Base-by-base conservation (phyloP, 2,329 filamentous ascomycete genomes). In the Fusarium chlamydosporum region DNA sequence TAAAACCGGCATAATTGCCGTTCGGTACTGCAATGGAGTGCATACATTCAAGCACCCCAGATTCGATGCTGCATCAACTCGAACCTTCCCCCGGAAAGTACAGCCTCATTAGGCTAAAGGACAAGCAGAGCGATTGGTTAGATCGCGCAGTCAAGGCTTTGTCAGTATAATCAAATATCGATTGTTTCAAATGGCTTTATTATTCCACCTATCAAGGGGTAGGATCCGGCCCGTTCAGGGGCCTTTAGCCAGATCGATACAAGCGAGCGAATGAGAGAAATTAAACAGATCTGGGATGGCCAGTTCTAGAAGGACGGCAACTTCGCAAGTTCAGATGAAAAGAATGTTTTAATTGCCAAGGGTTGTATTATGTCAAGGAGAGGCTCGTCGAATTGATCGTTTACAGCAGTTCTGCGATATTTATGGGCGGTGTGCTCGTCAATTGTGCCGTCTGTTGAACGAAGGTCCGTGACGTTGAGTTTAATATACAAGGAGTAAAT, bases 181-280 rank as follows among this genome's bases (percentile, higher is more conserved):
- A 26, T 20, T 35, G 59, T 62, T 62, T 62, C 47, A 62, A 18
- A 27, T 15, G 3, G 8, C 4, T 7, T 3, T 12, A 31, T 62
- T 62, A 47, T 62, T 56, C 57, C 34, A 47, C 57, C 56, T 41
- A 62, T 62, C 29, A 62, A 18, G 26, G 13, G 3, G 1, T 15
- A 11, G 4, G 1, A 4, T 4, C 2, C 20, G 5, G 3, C 4
- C 15, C 3, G 9, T 23, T 10, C n/a, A 37, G 18, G 7, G 8
- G 0, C 26, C 26, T 41, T 62, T 56, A 56, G 41, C 59, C 59
- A 62, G 47, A 62, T 62, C 34, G 15, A 37, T 34, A 38, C 38
- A 62, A 62, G 59, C 57, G 57, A 57, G 7, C 57, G 57, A 62
- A 62, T 62, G 47, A 27, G n/a, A 62, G 33, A 54, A n/a, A 51